Evolutionary conservation across 768 basidiomycete species (phyloP).

Genomic region (Lentinula lateritia): DNA sequence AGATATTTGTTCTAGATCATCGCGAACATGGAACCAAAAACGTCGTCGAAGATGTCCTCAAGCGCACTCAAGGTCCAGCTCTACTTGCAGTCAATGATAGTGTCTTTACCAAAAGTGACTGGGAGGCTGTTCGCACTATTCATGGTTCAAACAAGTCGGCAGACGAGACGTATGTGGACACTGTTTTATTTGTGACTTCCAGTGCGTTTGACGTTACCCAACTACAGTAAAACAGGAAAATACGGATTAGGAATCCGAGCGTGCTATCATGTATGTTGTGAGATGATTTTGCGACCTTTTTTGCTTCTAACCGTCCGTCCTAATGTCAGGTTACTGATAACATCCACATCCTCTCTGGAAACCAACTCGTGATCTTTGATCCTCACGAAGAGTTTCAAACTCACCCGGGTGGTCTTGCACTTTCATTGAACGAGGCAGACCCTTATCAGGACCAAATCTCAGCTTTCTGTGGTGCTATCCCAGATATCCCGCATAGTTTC

Average conservation of each 20-base stretch:
- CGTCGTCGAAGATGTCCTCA: conserved; percentile 15
- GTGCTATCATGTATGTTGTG: conserved; percentile 22
- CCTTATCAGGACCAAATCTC: conserved; percentile 17
- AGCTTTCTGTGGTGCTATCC: conserved; percentile 9
- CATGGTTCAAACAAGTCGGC: conserved; percentile 21
- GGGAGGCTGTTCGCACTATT: conserved; percentile 21
- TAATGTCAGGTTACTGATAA: conserved; percentile 23
- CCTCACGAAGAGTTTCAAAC: conserved; percentile 14
- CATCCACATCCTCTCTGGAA: conserved; percentile 22
- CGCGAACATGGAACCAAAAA: conserved; percentile 13
- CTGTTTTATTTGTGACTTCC: not conserved
- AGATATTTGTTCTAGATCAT: conserved; percentile 23
- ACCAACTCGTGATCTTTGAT: conserved; percentile 22
- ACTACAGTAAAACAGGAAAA: conserved; percentile 23
- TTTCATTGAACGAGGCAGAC: conserved; percentile 7
- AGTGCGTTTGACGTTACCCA: not conserved
- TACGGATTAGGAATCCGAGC: conserved; percentile 26
- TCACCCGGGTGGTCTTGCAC: conserved; percentile 13
- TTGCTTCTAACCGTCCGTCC: not conserved
- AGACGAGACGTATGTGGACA: conserved; percentile 18
- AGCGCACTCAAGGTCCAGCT: conserved; percentile 21
- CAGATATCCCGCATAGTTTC: not conserved
- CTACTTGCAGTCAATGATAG: conserved; percentile 23
- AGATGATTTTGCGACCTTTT: not conserved
- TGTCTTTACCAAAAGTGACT: conserved; percentile 19